A percentile compares a stretch with the other conserved stretches of the same genome.
phyloP scores from a whole-genome alignment of 148 eudicot species.

The Diospyros lotus region DNA sequence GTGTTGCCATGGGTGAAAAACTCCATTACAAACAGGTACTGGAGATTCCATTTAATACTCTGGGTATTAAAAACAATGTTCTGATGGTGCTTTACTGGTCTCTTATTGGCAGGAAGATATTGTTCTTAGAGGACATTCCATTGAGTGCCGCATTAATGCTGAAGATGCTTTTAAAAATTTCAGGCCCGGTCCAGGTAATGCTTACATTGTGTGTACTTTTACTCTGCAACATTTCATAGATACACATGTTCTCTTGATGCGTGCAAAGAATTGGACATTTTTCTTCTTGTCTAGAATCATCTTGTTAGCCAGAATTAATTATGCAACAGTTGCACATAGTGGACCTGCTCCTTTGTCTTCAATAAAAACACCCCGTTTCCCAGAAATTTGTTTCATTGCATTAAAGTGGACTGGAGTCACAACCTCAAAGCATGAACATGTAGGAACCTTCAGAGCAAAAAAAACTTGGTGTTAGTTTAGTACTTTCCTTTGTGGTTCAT shows the following conservation, averaged over 20 bases:
- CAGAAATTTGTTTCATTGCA: not conserved
- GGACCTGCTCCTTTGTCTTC: too few species aligned
- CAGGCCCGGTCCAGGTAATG: constrained; percentile 94
- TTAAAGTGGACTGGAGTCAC: not conserved
- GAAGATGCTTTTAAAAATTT: constrained; percentile 99
- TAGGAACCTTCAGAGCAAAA: too few species aligned
- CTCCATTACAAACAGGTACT: constrained; percentile 84
- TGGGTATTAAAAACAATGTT: not conserved
- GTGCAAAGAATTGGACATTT: not conserved
- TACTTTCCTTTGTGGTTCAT: too few species aligned
- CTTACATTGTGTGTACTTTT: constrained; percentile 5
- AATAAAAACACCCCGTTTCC: too few species aligned
- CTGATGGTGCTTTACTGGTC: not conserved
- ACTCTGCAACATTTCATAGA: not conserved
- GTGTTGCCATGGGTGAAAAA: constrained; percentile 89
- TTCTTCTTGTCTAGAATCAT: not conserved
- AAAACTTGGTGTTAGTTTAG: too few species aligned
- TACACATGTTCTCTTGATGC: not conserved
- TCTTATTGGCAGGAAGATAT: constrained; percentile 73
- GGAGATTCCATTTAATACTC: constrained; percentile 5
- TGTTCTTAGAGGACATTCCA: constrained; percentile 91
- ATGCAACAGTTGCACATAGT: not conserved
- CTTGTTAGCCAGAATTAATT: constrained; percentile 3
- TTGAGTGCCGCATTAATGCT: constrained; percentile 98
- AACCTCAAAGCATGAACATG: too few species aligned